Conservation (phyloP, 2,329 filamentous ascomycete species). For the Scytalidium lignicola region DNA sequence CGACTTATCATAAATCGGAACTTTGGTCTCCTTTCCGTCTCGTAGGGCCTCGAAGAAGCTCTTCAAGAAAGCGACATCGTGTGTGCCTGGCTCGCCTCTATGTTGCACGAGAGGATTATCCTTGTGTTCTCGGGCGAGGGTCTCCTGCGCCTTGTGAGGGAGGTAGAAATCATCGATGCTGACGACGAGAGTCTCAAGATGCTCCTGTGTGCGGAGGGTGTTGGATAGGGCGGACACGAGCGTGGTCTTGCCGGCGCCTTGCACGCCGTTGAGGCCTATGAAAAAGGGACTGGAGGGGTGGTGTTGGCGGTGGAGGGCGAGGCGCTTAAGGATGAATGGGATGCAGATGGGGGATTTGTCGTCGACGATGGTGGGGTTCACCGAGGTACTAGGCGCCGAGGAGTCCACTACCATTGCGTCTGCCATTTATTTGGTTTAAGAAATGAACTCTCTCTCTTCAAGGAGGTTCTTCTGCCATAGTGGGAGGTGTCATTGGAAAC, state of each 20-base stretch:
- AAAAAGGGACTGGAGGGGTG: conserved; percentile 59
- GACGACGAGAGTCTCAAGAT: conserved; percentile 50
- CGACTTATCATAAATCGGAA: conserved; percentile 65
- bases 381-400: not conserved
- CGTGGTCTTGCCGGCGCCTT: conserved; percentile 90
- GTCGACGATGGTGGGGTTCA: conserved; percentile 51
- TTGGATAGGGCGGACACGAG: conserved; percentile 62
- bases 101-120: conserved; percentile 59
- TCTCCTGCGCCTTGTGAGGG: conserved; percentile 49
- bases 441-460: no score
- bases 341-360: conserved; percentile 76
- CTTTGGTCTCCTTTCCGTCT: conserved; percentile 32
- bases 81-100: conserved; percentile 55
- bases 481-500: no score
- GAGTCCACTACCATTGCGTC: not conserved
- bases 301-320: conserved; percentile 43
- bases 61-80: not conserved
- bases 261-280: conserved; percentile 84
- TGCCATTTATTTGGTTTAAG: not conserved
- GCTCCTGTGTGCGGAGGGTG: conserved; percentile 46
- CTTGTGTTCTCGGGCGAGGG: conserved; percentile 46
- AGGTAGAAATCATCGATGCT: conserved; percentile 70
- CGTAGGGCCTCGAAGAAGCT: not conserved
- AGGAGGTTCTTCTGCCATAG: no score
- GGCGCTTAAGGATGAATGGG: conserved; percentile 64